Evolutionary conservation across 2,329 filamentous ascomycete genomes (phyloP), one percentile per base, ranked within the genome.

Genomic region (Fonsecaea pugnacius): DNA sequence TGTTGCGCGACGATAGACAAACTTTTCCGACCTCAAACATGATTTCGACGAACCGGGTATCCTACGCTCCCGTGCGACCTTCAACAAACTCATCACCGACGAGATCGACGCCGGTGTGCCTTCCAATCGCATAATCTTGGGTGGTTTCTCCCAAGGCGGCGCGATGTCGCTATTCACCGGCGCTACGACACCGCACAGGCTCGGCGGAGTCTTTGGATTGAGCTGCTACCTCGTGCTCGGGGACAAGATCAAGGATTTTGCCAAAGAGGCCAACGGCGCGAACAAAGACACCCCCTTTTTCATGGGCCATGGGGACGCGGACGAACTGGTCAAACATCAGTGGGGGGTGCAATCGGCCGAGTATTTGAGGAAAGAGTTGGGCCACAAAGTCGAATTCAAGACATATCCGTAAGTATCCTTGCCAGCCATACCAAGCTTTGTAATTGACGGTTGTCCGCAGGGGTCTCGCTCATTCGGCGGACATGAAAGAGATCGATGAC

Each of bases 201-300:
- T 98, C 16, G 94, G 87, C n/a, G 94, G 93, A 67, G 90, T 98
- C 68, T 89, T 97, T 67, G 92, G 89, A 7, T 79, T 98, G 67
- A 95, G 91, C 12, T 89, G 87, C 72, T 98, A 96, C 78, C 78
- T 97, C 70, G 83, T 92, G 21, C 81, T 97, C 53, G 83, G 86
- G 68, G 80, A 84, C 67, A 89, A 88, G 73, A 76, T 91, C 69
- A 82, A 84, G 73, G 82, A 83, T 8, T 80, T 85, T 68, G 75
- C 85, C 16, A 79, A 81, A 70, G 80, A 83, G 48, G 75, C 71
- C 5, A 75, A 78, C 30, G 84, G 79, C 70, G 80, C 84, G 61
- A 92, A 92, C 76, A 86, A 88, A 76, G 82, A 89, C 46, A 96
- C 92, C 1, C 90, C 91, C 1, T 87, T 98, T 67, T 91, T 95